These are phyloP conservation scores for Corylus avellana DNA, from an alignment of 306 rosid genomes.

Conservation along the genomic window DNA sequence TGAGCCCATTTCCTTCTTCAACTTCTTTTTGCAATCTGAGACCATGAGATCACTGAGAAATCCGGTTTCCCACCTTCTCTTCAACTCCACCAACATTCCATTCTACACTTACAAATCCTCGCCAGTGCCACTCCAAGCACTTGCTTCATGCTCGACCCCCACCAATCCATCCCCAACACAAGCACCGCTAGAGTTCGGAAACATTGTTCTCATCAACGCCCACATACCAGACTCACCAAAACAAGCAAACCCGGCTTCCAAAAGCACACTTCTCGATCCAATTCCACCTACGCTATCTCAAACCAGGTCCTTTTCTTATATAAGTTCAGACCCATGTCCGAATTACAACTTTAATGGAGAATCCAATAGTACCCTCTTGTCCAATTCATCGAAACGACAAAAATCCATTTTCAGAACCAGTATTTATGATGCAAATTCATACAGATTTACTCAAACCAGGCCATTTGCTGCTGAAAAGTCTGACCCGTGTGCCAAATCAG, in stretches of 20 bases:
- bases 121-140: neutral
- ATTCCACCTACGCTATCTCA: neutral
- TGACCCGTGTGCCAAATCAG: neutral
- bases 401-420: neutral
- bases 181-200: neutral
- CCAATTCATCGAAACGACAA: neutral
- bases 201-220: neutral
- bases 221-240: neutral
- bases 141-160: too few relatives aligned
- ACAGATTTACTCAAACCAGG: neutral
- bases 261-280: neutral
- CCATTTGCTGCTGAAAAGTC: neutral
- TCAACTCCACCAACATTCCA: neutral
- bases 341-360: neutral
- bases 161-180: neutral
- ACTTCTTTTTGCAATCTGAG: neutral
- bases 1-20: neutral
- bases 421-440: neutral
- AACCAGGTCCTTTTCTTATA: neutral
- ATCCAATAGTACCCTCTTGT: neutral
- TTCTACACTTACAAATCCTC: neutral
- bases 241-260: neutral
- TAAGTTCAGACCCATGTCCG: neutral
- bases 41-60: conserved; percentile 18
- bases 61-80: conserved; percentile 13